Conservation (phyloP, 2,329 filamentous ascomycete species). For the Mycocentrospora acerina region DNA sequence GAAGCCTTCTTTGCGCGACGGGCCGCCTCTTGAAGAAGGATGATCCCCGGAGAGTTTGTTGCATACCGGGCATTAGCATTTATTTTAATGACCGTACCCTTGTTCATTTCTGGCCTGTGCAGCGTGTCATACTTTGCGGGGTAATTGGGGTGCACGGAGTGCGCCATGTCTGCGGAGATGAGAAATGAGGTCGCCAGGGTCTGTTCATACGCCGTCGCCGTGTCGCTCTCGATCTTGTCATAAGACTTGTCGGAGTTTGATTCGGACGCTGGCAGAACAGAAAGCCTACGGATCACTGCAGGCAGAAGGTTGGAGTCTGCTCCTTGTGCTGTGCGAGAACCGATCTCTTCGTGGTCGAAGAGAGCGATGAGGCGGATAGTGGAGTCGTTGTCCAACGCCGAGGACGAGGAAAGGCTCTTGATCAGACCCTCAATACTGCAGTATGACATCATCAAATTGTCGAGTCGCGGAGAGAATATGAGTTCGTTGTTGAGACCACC, state of each 20-base stretch:
- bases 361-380: conserved; percentile 89
- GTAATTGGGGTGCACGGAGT: conserved; percentile 95
- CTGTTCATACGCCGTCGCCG: conserved; percentile 86
- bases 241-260: conserved; percentile 64
- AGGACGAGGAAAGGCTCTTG: conserved; percentile 66
- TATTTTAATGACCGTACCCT: conserved; percentile 94
- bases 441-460: conserved; percentile 96
- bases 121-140: conserved; percentile 85
- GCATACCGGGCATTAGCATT: conserved; percentile 97
- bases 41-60: conserved; percentile 93
- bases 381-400: conserved; percentile 71
- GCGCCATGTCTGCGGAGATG: conserved; percentile 95
- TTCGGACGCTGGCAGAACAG: conserved; percentile 68
- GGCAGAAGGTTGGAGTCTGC: conserved; percentile 91
- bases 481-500: conserved; percentile 92
- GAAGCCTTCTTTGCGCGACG: conserved; percentile 56
- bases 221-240: conserved; percentile 60
- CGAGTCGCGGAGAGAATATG: conserved; percentile 91
- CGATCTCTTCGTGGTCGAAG: conserved; percentile 98
- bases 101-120: conserved; percentile 94
- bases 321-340: conserved; percentile 87
- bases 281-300: conserved; percentile 81
- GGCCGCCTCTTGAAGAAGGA: conserved; percentile 85
- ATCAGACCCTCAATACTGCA: conserved; percentile 86
- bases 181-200: conserved; percentile 89